Evolutionary conservation across 1,139 yeast genomes (phyloP), one percentile per base, ranked within the genome.

Genomic region (Hemisphaericaspora subhashii): DNA sequence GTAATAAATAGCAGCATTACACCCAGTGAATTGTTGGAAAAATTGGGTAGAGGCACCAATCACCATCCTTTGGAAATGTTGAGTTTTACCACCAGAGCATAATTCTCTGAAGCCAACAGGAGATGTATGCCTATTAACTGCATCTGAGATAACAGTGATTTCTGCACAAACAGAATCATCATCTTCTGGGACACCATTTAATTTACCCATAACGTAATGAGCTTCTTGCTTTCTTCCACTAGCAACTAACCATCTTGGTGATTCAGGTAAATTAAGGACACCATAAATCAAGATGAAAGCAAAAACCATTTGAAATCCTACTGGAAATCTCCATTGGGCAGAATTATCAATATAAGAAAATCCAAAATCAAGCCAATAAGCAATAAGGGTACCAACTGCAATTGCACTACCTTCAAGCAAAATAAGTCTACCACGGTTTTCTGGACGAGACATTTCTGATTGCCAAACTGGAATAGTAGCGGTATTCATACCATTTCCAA

Each of bases 401-500:
- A 83, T 78, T 40, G 82, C 75, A 12, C 86, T 78, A 48, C 88
- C 90, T 58, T 83, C 86, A 52, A 82, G 64, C 53, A 77, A 73
- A 37, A 85, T 88, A 54, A 83, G 70, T 47, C 76, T 66, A 52
- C 95, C 95, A 67, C 95, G 79, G 54, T 76, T 74, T 51, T 79
- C 78, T 7, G 90, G 81, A 45, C 74, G 72, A 12, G 90, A 80
- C 73, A 83, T 77, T 62, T 86, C 95, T 0, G 92, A 79, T 60
- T 85, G 88, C 81, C 87, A 84, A 47, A 83, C 81, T 12, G 95
- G 95, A 43, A 85, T 81, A 26, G 90, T 83, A 22, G 90, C 84
- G 16, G 92, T 85, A 55, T 81, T 82, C 58, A 83, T 58, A 48
- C 95, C 95, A 48, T 83, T 82, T 50, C 95, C 95, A 31, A 82